phyloP scores from a whole-genome alignment of 2,329 filamentous ascomycete species.

The Aspergillus uvarum region DNA sequence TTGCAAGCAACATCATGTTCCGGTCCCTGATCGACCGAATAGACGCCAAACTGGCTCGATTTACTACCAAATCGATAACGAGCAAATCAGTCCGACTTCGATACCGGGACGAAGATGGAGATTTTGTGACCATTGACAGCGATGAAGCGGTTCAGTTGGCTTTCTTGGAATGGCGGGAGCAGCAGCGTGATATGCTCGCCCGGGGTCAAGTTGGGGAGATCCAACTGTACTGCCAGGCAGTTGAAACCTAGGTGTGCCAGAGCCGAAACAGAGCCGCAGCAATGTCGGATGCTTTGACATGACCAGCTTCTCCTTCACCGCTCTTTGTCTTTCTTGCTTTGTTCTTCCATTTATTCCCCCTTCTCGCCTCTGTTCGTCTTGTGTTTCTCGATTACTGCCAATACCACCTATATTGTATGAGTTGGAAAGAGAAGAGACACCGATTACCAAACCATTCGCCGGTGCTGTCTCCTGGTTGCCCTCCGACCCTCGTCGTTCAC shows the following conservation, averaged over 20 bases:
- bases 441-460: constrained; percentile 6
- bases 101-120: constrained; percentile 88
- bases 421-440: constrained; percentile 13
- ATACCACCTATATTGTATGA: constrained; percentile 12
- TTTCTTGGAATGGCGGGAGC: constrained; percentile 90
- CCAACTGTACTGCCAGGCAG: constrained; percentile 75
- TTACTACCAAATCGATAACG: constrained; percentile 79
- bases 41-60: constrained; percentile 87
- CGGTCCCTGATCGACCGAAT: constrained; percentile 92
- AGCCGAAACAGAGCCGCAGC: constrained; percentile 3
- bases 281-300: constrained; percentile 4
- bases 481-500: constrained; percentile 25
- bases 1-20: constrained; percentile 91
- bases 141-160: constrained; percentile 97
- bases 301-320: constrained; percentile 2
- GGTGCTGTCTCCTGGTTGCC: constrained; percentile 28
- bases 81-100: constrained; percentile 80
- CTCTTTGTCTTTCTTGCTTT: neutral
- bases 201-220: constrained; percentile 81
- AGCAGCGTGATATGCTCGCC: constrained; percentile 59
- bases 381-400: constrained; percentile 1
- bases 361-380: constrained; percentile 11
- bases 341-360: constrained; percentile 4
- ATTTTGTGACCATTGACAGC: constrained; percentile 88
- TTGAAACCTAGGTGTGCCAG: constrained; percentile 31